A percentile compares a stretch with the other conserved stretches of the same genome.
Evolutionary conservation across 441 rosid genomes (phyloP).

Genomic region (Aquilaria agallochum): DNA sequence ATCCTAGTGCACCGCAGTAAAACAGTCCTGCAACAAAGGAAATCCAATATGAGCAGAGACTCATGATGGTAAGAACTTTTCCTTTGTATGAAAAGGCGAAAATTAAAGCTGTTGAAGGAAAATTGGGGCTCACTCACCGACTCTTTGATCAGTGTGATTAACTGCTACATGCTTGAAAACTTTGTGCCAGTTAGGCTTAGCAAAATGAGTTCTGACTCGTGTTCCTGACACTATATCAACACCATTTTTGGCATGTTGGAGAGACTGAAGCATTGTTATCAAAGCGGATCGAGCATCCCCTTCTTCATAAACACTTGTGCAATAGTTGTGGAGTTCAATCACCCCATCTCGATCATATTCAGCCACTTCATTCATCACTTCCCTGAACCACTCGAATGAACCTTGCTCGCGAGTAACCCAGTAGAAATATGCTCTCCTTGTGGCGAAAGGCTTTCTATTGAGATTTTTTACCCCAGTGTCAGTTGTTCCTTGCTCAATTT

Average conservation of each 20-base stretch:
- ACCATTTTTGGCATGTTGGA: conserved; percentile 71
- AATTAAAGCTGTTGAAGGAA: not conserved
- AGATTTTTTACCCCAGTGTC: conserved; percentile 15
- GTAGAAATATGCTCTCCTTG: conserved; percentile 65
- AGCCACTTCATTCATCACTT: conserved; percentile 71
- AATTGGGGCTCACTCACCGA: conserved; percentile 39
- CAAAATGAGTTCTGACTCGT: conserved; percentile 62
- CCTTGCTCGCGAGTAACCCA: conserved; percentile 81
- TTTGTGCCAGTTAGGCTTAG: conserved; percentile 70
- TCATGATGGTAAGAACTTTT: not conserved
- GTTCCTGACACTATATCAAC: conserved; percentile 75
- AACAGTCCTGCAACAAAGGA: conserved; percentile 47
- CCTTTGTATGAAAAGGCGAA: too few relatives aligned
- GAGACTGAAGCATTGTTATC: conserved; percentile 70
- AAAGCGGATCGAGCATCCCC: conserved; percentile 78
- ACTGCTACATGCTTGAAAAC: conserved; percentile 59
- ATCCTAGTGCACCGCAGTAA: conserved; percentile 65
- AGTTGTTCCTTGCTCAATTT: conserved; percentile 24
- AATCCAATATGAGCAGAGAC: not conserved
- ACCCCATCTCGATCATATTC: conserved; percentile 46
- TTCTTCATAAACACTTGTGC: conserved; percentile 80
- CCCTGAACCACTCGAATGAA: conserved; percentile 67
- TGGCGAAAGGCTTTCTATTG: conserved; percentile 30
- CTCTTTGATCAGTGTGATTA: conserved; percentile 46
- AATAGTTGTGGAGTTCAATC: conserved; percentile 72